Base-by-base conservation (phyloP, 1,284 basidiomycete genomes). In the Trichosporon faecale region DNA sequence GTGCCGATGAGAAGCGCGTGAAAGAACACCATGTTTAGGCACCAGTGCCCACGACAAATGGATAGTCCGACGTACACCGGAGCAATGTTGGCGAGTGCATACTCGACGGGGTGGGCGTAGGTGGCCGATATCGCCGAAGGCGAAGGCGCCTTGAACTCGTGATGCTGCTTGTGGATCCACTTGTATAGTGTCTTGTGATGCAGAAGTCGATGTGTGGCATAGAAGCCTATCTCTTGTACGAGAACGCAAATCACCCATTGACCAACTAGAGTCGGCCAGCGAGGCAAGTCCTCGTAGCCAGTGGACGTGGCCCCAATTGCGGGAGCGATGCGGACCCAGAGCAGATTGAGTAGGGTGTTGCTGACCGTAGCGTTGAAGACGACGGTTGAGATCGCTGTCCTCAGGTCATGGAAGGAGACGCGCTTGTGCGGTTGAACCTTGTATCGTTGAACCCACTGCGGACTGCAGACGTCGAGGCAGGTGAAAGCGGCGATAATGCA, bases 71-170 rank as follows among this genome's bases (percentile, higher is more conserved):
- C 27, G 35, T 68, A 29, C 65, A 70, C 68, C 3, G 71, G 71
- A 27, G 65, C 35, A 60, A 72, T 60, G 71, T 72, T 72, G 68
- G 68, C 68, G 67, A 68, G 57, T 4, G 70, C n/a, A 25, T 72
- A 68, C 71, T 72, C 71, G 8, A 66, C 64, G 60, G 70, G 44
- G 25, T 68, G 68, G 37, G 57, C 63, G 63, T 72, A 72, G 11
- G 71, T 72, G 37, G 65, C 64, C 25, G 71, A 64, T 8, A 72
- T 61, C n/a, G 71, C 71, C n/a, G n/a, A n/a, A n/a, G n/a, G n/a
- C 37, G 70, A 68, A 3, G 71, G 71, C n/a, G 71, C 71, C 14
- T 66, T 68, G 37, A 72, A 72, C 67, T 61, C 63, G 71, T 72
- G 71, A 67, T 72, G 71, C 60, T 68, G 35, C 65, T 72, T 72